Conservation (phyloP, 257 asterid genomes). For the Solanum sejunctum region DNA sequence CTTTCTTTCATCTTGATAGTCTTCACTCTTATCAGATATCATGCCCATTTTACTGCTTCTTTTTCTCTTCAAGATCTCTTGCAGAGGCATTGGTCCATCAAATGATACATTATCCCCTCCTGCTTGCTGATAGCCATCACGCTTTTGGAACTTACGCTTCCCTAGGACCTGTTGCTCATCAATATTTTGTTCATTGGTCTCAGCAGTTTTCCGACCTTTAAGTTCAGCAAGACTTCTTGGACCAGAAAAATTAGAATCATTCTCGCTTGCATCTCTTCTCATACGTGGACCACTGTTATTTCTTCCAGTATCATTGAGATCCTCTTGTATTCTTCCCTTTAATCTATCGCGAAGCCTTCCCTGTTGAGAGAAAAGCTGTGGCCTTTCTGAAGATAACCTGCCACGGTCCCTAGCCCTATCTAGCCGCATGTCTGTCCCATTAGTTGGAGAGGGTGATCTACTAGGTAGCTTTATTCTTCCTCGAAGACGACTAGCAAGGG, state of each 20-base stretch:
- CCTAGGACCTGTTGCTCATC: conserved; percentile 40
- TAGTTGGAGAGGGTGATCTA: conserved; percentile 33
- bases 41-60: conserved; percentile 26
- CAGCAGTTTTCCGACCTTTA: conserved; percentile 40
- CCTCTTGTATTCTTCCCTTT: conserved; percentile 47
- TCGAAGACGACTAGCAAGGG: conserved; percentile 47
- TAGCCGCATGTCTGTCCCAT: conserved; percentile 6
- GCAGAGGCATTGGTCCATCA: conserved; percentile 87
- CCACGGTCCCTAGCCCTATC: conserved; percentile 36
- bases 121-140: conserved; percentile 28
- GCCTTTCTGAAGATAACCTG: conserved; percentile 32
- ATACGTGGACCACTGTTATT: conserved; percentile 23
- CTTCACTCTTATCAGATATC: conserved; percentile 6
- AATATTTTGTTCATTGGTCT: conserved; percentile 17
- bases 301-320: conserved; percentile 23
- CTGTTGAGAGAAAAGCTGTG: conserved; percentile 21
- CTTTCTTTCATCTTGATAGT: conserved; percentile 8
- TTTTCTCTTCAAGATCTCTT: conserved; percentile 79
- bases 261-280: conserved; percentile 37
- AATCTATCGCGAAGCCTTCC: conserved; percentile 54
- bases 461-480: conserved; percentile 68
- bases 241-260: conserved; percentile 31
- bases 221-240: conserved; percentile 76
- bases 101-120: conserved; percentile 35
- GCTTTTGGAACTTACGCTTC: conserved; percentile 45